Conservation (phyloP, 2,329 filamentous ascomycete genomes). For the Neoarthrinium moseri region DNA sequence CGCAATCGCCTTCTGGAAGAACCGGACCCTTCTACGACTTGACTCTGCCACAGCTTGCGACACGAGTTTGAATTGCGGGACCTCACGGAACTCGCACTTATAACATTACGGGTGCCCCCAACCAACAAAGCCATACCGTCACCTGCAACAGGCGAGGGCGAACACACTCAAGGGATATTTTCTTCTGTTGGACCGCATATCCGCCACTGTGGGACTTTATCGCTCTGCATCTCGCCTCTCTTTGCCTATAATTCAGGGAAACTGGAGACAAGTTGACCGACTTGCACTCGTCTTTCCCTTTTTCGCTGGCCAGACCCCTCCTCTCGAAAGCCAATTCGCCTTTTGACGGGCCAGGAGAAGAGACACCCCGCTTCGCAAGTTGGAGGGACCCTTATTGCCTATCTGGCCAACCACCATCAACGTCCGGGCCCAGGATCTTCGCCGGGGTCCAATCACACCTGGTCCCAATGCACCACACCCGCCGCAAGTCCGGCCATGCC, state of each 20-base stretch:
- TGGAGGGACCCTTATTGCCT: slow-evolving; percentile 8
- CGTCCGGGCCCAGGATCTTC: slow-evolving; percentile 10
- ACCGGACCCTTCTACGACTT: too few relatives aligned
- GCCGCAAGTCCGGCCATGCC: slow-evolving; percentile 55
- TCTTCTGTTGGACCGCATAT: too few relatives aligned
- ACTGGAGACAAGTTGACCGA: neutral
- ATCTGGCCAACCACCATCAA: slow-evolving; percentile 14
- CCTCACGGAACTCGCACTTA: neutral
- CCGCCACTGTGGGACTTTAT: too few relatives aligned
- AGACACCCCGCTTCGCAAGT: slow-evolving; percentile 6
- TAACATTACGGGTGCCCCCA: neutral
- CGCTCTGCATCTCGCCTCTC: too few relatives aligned
- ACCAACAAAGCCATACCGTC: too few relatives aligned
- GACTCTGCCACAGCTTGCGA: neutral
- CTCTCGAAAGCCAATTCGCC: neutral
- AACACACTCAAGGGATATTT: too few relatives aligned
- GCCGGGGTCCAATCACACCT: slow-evolving; percentile 20
- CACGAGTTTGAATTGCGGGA: neutral
- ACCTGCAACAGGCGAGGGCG: neutral
- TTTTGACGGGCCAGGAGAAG: neutral
- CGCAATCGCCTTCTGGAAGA: slow-evolving; percentile 3
- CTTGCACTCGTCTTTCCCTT: neutral
- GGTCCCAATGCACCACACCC: slow-evolving; percentile 53
- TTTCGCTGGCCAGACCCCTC: neutral
- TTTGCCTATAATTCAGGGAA: neutral